Base-by-base conservation (phyloP, 2,329 filamentous ascomycete species). In the Metarhizium sp. region DNA sequence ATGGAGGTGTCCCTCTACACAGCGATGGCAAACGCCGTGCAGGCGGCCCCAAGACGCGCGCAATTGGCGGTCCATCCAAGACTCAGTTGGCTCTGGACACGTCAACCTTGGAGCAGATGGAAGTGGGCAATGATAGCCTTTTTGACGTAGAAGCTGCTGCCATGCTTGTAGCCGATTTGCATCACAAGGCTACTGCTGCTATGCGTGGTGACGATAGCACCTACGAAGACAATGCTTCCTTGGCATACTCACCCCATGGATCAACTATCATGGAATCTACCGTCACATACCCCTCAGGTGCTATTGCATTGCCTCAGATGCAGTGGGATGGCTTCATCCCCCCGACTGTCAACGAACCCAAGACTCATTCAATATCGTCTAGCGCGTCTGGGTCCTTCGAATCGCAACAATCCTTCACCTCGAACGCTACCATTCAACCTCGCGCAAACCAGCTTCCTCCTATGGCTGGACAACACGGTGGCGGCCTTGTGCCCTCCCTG, bases 121-220 rank as follows among this genome's bases (percentile, higher is more conserved):
- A 96, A 73, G 88, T 87, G 66, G 89, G 86, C 74, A 89, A 86
- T 70, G 92, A 96, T 71, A 87, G 86, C 70, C 87, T 92, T 74
- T 92, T 96, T 68, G 94, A 96, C 71, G 88, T 96, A 67, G 92
- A 99, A 79, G 91, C 92, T 65, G 94, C 94, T 63, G 94, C 94
- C 63, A 96, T 97, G 90, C 84, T 99, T 71, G 95, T 99, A 77
- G 94, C 92, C 69, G 92, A 97, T 75, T 87, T 97, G 69, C 92
- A 96, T 75, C 91, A 96, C 78, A 96, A 96, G 78, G 92, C 80
- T 66, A 92, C 92, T 47, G 78, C 79, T 38, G 84, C 84, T 64
- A 90, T 84, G 73, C 80, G 82, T 56, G 73, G 73, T 58, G 79
- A 77, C 61, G 77, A 75, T 59, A 77, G 75, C 62, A 75, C 79